phyloP scores from a whole-genome alignment of 2,329 filamentous ascomycete species.

The Dryadomyces quercus-mongolicae region DNA sequence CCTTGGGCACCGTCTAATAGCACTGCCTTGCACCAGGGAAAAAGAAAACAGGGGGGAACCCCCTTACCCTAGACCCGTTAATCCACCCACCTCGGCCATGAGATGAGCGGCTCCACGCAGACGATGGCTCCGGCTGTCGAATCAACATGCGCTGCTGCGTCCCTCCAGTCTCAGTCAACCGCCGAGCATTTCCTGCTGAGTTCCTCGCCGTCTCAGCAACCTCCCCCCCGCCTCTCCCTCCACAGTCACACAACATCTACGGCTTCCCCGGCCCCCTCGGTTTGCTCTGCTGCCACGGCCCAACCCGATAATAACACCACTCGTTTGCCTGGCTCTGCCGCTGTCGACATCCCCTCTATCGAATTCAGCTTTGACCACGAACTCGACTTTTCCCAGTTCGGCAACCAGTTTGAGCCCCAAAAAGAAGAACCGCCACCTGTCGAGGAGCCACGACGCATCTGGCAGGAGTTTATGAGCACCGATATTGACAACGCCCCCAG shows the following conservation, averaged over 20 bases:
- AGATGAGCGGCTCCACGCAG: slow-evolving; percentile 29
- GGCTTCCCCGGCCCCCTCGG: not conserved
- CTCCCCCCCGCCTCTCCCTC: slow-evolving; percentile 5
- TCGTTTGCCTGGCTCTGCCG: slow-evolving; percentile 28
- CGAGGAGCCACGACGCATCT: slow-evolving; percentile 5
- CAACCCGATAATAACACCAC: slow-evolving; percentile 17
- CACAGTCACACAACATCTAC: slow-evolving; percentile 6
- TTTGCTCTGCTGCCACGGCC: not conserved
- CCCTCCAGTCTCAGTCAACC: slow-evolving; percentile 23
- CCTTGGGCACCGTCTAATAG: not conserved
- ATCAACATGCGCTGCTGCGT: slow-evolving; percentile 18
- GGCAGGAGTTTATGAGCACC: slow-evolving; percentile 8
- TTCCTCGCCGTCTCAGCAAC: slow-evolving; percentile 13
- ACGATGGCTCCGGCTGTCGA: slow-evolving; percentile 28
- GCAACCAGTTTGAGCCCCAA: not conserved
- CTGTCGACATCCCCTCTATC: slow-evolving; percentile 33
- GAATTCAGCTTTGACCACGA: slow-evolving; percentile 37
- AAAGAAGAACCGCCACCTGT: not conserved
- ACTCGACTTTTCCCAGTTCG: slow-evolving; percentile 27
- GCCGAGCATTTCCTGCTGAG: slow-evolving; percentile 16
- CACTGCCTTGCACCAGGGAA: not conserved
- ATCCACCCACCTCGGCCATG: slow-evolving; percentile 18
- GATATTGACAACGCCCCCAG: not conserved
- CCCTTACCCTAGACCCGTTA: slow-evolving; percentile 3
- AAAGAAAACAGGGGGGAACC: not conserved